A percentile compares a stretch with the other conserved stretches of the same genome.
These are phyloP conservation scores for Trypanosomatidae sp. DNA, from an alignment of 208 protist species.

Conservation along the genomic window DNA sequence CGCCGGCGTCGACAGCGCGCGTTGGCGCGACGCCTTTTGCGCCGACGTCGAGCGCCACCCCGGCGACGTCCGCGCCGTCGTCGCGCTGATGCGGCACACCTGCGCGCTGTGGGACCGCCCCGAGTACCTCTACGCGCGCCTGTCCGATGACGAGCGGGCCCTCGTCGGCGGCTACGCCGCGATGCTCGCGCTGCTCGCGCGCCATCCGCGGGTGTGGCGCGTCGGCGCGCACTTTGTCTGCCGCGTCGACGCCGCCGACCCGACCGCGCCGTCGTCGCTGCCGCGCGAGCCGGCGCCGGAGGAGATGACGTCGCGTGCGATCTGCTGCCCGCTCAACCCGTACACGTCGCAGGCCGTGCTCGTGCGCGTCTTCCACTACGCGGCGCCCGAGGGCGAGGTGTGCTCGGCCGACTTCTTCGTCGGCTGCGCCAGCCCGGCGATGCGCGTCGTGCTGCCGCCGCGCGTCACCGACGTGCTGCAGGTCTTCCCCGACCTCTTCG, in stretches of 20 bases:
- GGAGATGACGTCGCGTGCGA: slow-evolving; percentile 24
- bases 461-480: slow-evolving; percentile 51
- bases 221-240: slow-evolving; percentile 48
- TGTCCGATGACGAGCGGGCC: slow-evolving; percentile 21
- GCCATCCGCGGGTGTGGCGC: slow-evolving; percentile 58
- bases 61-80: slow-evolving; percentile 47
- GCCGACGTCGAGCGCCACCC: slow-evolving; percentile 49
- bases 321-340: slow-evolving; percentile 57
- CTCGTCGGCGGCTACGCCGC: slow-evolving; percentile 43
- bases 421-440: slow-evolving; percentile 62
- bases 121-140: slow-evolving; percentile 70
- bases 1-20: slow-evolving; percentile 45
- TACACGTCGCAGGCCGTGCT: slow-evolving; percentile 42
- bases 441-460: slow-evolving; percentile 56
- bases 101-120: slow-evolving; percentile 63
- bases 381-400: slow-evolving; percentile 39
- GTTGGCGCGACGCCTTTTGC: slow-evolving; percentile 44
- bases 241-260: slow-evolving; percentile 61
- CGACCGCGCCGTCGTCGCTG: slow-evolving; percentile 8
- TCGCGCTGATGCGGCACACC: slow-evolving; percentile 32
- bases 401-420: slow-evolving; percentile 45
- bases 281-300: slow-evolving; percentile 29
- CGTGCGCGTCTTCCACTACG: slow-evolving; percentile 72
- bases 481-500: slow-evolving; percentile 55
- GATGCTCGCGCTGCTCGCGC: slow-evolving; percentile 33